Evolutionary conservation across 257 asterid species (phyloP), one percentile per base, ranked within the genome.

Genomic region (Ehretia macrophylla): DNA sequence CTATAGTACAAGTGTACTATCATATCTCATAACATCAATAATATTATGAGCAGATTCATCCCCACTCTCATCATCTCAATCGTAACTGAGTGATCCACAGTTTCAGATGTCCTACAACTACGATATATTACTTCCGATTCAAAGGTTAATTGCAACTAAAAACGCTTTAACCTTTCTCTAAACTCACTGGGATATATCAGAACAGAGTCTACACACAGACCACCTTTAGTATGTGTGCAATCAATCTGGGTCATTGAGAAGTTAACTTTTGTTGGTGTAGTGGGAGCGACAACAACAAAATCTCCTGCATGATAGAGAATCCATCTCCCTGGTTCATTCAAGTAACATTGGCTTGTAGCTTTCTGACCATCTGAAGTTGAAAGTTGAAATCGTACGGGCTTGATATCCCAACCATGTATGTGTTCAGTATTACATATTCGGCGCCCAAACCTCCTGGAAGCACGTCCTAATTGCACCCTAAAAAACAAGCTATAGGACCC

Each of bases 241-340:
- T 90, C 97, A 38, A 90, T 90, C 58, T 90, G 97, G 4, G 94
- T 87, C 98, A 91, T 83, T 22, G 92, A 91, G 58, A 81, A 91
- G 60, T 83, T 83, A 74, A 91, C 85, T 58, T 63, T 85, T 51
- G 71, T 80, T 16, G 82, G 76, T 55, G 64, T 64, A 68, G 64
- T 22, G 11, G 75, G 52, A 46, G 51, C 65, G 0, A 54, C 32
- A 3, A 85, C 91, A 0, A 75, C 72, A 14, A 91, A 91, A 65
- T 87, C 94, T 17, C 98, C 98, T 0, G 76, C 92, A 4, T 85
- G 98, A 63, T 82, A 73, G 61, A 71, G 62, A 59, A 62, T 78
- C 98, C 98, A 91, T 48, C 63, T 77, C 10, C 97, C 98, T 1
- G 79, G 82, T 62, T 88, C 92, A 35, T 79, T 78, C 75, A 91